Evolutionary conservation across 306 rosid genomes (phyloP), one percentile per base, ranked within the genome.

Genomic region (Abrus pulchellus): DNA sequence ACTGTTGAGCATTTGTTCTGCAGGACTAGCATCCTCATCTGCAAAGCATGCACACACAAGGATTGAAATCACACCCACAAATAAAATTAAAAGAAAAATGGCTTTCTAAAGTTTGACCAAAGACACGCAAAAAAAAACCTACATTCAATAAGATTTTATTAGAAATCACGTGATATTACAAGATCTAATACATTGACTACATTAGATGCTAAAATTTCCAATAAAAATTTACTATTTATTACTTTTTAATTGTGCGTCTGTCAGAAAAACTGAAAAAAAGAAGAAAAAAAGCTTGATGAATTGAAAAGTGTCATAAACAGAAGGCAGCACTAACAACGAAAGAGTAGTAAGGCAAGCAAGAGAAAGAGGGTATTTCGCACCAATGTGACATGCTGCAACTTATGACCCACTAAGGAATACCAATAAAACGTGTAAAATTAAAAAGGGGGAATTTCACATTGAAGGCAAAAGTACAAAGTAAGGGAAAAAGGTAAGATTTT

Each of bases 1-100:
- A 74, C 70, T 34, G 75, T 86, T 83, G 34, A 62, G 66, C 57
- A 76, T 72, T 72, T 71, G 89, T 34, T 87, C 90, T 76, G 56
- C 41, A 29, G 65, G 70, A 40, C 67, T 61, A 34, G 82, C 53
- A 80, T 76, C 85, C 62, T 70, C 88, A 78, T 79, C 94, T 89
- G 87, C 47, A 81, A 79, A 68, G 29, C 72, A 85, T 52, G 28
- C 8, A 72, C 74, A 80, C 20, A 55, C 45, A 73, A 85, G 34
- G 68, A 34, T 60, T 75, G 54, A 79, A 81, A 60, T 20, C 74
- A 68, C 32, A 75, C 9, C 28, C n/a, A 57, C 27, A 38, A 7
- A 10, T 68, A 27, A 41, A 43, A 27, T 8, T 11, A 74, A 12
- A 4, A 36, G 6, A 53, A 20, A 20, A 20, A 20, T 20, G 20